Percentiles rank a stretch among this genome's conserved stretches.
phyloP scores from a whole-genome alignment of 164 flowering plant species.

The Chimonanthus praecox region DNA sequence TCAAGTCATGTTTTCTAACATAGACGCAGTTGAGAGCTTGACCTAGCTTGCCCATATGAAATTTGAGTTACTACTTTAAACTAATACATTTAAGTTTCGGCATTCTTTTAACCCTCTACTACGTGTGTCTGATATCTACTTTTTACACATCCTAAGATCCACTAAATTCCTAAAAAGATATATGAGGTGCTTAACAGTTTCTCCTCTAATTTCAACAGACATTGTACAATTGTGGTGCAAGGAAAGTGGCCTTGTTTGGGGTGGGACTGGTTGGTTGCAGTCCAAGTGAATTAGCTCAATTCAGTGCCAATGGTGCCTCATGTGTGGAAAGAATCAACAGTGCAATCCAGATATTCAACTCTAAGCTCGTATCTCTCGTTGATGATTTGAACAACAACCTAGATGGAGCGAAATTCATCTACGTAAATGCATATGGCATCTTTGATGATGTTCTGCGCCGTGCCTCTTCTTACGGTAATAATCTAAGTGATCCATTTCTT shows the following conservation, averaged over 20 bases:
- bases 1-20: too few species aligned
- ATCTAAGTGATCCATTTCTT: not conserved
- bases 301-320: constrained; percentile 42
- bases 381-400: constrained; percentile 31
- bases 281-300: constrained; percentile 52
- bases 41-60: too few species aligned
- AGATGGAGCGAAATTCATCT: constrained; percentile 40
- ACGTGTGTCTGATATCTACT: too few species aligned
- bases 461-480: constrained; percentile 4
- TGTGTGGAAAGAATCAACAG: constrained; percentile 52
- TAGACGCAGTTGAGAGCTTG: too few species aligned
- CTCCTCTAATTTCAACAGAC: constrained; percentile 20
- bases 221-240: constrained; percentile 68
- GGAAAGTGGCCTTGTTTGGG: constrained; percentile 72
- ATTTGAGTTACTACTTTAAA: too few species aligned
- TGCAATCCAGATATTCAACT: constrained; percentile 49
- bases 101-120: too few species aligned
- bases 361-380: constrained; percentile 37
- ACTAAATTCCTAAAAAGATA: too few species aligned
- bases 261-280: constrained; percentile 72
- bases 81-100: too few species aligned
- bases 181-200: not conserved
- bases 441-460: constrained; percentile 38
- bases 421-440: constrained; percentile 52
- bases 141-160: too few species aligned